Percentiles rank a stretch among this genome's conserved stretches.
These are phyloP conservation scores for Nicotiana benthamiana DNA, from an alignment of 257 asterid genomes.

Conservation along the genomic window DNA sequence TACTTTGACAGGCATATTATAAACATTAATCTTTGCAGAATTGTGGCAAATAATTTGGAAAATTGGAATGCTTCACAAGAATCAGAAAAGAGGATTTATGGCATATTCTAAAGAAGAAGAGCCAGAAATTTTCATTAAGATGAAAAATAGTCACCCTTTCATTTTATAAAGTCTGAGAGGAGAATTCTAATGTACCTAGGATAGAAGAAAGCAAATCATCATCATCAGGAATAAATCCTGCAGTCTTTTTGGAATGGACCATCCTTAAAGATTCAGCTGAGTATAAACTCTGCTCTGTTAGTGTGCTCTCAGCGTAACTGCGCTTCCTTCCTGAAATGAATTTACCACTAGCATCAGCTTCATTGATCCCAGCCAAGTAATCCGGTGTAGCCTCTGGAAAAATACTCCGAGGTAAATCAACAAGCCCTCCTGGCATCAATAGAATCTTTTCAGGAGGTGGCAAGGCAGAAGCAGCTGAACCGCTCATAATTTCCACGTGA, in stretches of 20 bases:
- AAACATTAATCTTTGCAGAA: not conserved
- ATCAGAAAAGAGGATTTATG: not conserved
- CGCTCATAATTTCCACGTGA: constrained; percentile 19
- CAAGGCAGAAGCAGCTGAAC: constrained; percentile 34
- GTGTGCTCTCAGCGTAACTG: constrained; percentile 74
- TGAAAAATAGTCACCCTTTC: not conserved
- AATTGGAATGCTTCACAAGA: not conserved
- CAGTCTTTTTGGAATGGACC: constrained; percentile 51
- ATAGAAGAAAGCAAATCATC: constrained; percentile 89
- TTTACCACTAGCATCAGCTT: constrained; percentile 65
- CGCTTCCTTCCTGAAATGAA: constrained; percentile 73
- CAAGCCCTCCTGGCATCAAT: constrained; percentile 46
- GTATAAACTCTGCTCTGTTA: constrained; percentile 81
- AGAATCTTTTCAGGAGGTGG: constrained; percentile 68
- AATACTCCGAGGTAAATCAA: constrained; percentile 32
- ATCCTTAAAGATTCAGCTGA: constrained; percentile 77
- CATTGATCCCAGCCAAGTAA: constrained; percentile 34
- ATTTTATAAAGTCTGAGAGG: not conserved
- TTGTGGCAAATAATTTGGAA: not conserved
- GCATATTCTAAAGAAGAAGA: not conserved
- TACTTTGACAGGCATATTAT: not conserved
- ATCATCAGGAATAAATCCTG: constrained; percentile 77
- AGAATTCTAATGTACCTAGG: constrained; percentile 43
- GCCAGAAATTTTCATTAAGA: not conserved
- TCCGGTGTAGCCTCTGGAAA: constrained; percentile 48